These are phyloP conservation scores for Alliaria petiolata DNA, from an alignment of 345 rosid genomes.

Conservation along the genomic window DNA sequence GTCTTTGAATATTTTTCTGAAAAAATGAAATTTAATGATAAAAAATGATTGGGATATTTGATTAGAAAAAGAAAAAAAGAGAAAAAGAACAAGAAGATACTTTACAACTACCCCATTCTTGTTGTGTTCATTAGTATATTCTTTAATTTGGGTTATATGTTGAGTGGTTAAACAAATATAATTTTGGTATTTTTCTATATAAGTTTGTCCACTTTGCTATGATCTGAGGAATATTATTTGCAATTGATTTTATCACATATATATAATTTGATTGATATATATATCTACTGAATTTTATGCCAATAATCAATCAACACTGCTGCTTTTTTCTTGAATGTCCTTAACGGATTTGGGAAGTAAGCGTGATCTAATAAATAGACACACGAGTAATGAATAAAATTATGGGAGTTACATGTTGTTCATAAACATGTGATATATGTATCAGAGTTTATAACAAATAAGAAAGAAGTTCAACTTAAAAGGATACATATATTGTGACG, in stretches of 20 bases:
- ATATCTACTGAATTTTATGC: no score
- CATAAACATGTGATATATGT: neutral
- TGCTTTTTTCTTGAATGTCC: neutral
- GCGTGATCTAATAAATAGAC: neutral
- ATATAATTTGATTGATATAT: no score
- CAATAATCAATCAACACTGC: no score
- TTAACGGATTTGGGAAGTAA: neutral
- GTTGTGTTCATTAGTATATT: constrained; percentile 4
- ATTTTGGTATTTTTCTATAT: neutral
- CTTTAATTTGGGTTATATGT: neutral
- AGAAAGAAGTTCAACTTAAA: no score
- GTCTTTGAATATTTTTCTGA: neutral
- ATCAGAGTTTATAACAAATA: no score
- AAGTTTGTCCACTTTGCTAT: neutral
- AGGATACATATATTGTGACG: neutral
- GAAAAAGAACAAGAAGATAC: constrained; percentile 12
- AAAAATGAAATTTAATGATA: neutral
- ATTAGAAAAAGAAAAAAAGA: neutral
- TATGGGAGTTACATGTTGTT: neutral
- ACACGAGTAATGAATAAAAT: neutral
- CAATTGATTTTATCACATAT: no score
- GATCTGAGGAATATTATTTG: neutral
- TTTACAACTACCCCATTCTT: constrained; percentile 17
- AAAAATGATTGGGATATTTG: constrained; percentile 14
- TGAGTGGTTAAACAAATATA: neutral